Evolutionary conservation across 1,139 yeast genomes (phyloP).

Genomic region (Kluyveromyces sp.): DNA sequence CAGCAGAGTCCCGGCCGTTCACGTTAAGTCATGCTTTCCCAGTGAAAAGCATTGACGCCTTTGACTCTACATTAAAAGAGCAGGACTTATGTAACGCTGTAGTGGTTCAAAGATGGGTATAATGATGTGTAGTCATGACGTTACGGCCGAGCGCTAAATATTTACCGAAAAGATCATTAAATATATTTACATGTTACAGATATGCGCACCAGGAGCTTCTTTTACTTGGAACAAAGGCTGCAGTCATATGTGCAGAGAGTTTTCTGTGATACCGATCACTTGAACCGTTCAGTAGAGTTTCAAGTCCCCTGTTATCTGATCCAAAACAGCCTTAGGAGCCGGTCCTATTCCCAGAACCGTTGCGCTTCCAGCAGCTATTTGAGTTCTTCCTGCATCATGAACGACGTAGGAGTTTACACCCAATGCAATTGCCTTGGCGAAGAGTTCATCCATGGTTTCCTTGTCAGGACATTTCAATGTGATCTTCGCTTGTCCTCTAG

Average conservation of each 20-base stretch:
- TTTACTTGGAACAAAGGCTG: neutral
- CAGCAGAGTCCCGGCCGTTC: constrained; percentile 44
- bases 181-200: neutral
- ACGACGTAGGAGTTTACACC: constrained; percentile 76
- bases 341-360: constrained; percentile 96
- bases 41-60: constrained; percentile 60
- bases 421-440: constrained; percentile 72
- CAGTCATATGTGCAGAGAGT: neutral
- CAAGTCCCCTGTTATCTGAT: constrained; percentile 71
- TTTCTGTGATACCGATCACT: too few relatives aligned
- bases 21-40: constrained; percentile 80
- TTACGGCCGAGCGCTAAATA: constrained; percentile 4
- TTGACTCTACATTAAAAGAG: constrained; percentile 51
- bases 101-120: constrained; percentile 78
- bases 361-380: constrained; percentile 88
- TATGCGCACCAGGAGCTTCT: neutral
- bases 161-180: constrained; percentile 1
- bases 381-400: constrained; percentile 96
- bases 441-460: constrained; percentile 70
- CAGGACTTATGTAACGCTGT: constrained; percentile 80
- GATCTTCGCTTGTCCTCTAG: constrained; percentile 89
- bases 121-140: constrained; percentile 4
- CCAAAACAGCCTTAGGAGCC: constrained; percentile 80
- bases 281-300: constrained; percentile 52
- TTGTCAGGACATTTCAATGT: constrained; percentile 71